Percentiles rank a stretch among this genome's conserved stretches.
Conservation (phyloP, 1,284 basidiomycete species). For the Stygiomarasmius scandens region DNA sequence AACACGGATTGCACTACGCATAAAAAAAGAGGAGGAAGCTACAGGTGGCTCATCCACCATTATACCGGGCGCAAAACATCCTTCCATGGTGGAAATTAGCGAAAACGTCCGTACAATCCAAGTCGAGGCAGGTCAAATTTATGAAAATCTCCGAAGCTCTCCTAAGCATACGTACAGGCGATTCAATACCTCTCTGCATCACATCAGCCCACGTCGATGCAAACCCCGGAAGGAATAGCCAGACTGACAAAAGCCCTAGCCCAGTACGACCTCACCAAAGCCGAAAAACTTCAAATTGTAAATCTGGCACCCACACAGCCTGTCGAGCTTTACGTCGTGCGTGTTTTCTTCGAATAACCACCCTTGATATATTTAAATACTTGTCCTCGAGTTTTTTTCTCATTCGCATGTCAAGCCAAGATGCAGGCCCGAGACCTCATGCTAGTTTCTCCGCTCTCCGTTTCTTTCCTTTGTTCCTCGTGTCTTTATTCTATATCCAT, state of each 20-base stretch:
- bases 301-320: conserved; percentile 83
- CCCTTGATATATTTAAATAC: not conserved
- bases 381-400: not conserved
- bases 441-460: not conserved
- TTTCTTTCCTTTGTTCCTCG: not conserved
- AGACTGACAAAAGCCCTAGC: conserved; percentile 70
- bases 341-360: conserved; percentile 33
- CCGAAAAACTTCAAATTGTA: conserved; percentile 89
- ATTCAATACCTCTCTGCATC: conserved; percentile 81
- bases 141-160: not conserved
- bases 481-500: not conserved
- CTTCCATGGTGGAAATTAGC: conserved; percentile 55
- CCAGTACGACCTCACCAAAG: conserved; percentile 79
- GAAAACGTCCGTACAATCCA: conserved; percentile 89
- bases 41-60: conserved; percentile 32
- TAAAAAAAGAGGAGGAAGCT: conserved; percentile 73
- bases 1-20: conserved; percentile 61
- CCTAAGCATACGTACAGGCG: conserved; percentile 48
- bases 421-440: not conserved
- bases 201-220: conserved; percentile 68
- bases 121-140: conserved; percentile 67
- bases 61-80: conserved; percentile 29
- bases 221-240: conserved; percentile 68
- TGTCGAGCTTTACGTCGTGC: conserved; percentile 89
- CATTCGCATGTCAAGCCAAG: too few relatives aligned